Percentiles rank a stretch among this genome's conserved stretches.
Conservation (phyloP, 768 basidiomycete species). For the Lactarius tabidus region DNA sequence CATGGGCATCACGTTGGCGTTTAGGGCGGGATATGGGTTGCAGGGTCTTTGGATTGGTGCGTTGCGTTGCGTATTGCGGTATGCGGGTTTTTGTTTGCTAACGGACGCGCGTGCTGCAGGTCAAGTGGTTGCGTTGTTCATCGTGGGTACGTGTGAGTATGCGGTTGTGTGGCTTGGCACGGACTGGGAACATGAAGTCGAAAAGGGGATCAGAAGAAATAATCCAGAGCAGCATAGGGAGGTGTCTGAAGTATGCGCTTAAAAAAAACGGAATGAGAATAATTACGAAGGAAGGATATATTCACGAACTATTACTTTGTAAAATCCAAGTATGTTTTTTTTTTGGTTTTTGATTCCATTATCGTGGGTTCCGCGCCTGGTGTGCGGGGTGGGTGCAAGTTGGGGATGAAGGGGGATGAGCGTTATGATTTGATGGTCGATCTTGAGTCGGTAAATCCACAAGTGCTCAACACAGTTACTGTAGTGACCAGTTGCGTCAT, state of each 20-base stretch:
- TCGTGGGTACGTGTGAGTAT: conserved; percentile 69
- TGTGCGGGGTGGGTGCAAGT: too few relatives aligned
- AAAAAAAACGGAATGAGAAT: background rate
- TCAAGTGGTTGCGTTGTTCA: conserved; percentile 68
- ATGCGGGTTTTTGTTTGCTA: too few relatives aligned
- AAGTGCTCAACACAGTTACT: too few relatives aligned
- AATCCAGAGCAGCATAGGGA: conserved; percentile 11
- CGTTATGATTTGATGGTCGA: too few relatives aligned
- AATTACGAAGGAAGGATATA: background rate
- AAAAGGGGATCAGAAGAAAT: conserved; percentile 39
- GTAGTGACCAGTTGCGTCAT: too few relatives aligned
- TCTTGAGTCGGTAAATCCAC: too few relatives aligned
- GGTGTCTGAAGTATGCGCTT: conserved; percentile 8
- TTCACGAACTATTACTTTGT: background rate
- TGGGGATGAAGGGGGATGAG: too few relatives aligned
- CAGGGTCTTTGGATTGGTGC: conserved; percentile 51
- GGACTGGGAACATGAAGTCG: conserved; percentile 45
- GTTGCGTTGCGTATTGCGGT: background rate
- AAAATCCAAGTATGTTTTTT: background rate
- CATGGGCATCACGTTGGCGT: conserved; percentile 49
- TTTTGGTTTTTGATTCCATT: too few relatives aligned
- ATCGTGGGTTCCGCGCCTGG: too few relatives aligned
- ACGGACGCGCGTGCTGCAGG: conserved; percentile 37
- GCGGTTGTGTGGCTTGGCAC: conserved; percentile 52
- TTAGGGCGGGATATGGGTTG: conserved; percentile 41